phyloP scores from a whole-genome alignment of 2,329 filamentous ascomycete species.

The Cladophialophora yegresii region DNA sequence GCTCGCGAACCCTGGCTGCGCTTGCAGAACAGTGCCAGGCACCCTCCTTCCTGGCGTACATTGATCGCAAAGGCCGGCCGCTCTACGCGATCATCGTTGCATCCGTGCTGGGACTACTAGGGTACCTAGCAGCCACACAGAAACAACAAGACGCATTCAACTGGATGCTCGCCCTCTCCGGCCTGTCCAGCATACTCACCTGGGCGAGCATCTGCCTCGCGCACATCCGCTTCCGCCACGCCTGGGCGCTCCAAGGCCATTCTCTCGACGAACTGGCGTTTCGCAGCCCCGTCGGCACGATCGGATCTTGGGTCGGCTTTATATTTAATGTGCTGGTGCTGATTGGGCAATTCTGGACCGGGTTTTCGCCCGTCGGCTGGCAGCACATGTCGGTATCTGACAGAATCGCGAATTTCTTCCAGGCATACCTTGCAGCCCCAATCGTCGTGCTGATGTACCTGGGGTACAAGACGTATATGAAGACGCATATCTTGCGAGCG shows the following conservation, averaged over 20 bases:
- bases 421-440: slow-evolving; percentile 40
- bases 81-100: slow-evolving; percentile 47
- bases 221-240: slow-evolving; percentile 68
- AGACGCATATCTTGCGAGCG: slow-evolving; percentile 66
- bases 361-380: slow-evolving; percentile 37
- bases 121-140: slow-evolving; percentile 46
- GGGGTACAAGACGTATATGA: slow-evolving; percentile 72
- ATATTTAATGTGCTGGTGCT: slow-evolving; percentile 57
- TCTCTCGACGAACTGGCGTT: slow-evolving; percentile 67
- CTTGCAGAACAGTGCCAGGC: slow-evolving; percentile 52
- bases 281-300: slow-evolving; percentile 60
- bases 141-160: slow-evolving; percentile 59
- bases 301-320: slow-evolving; percentile 65
- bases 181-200: slow-evolving; percentile 64
- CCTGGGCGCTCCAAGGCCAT: slow-evolving; percentile 61
- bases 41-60: slow-evolving; percentile 48
- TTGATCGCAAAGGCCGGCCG: slow-evolving; percentile 51
- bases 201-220: slow-evolving; percentile 67
- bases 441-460: slow-evolving; percentile 58
- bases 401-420: slow-evolving; percentile 39
- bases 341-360: slow-evolving; percentile 52
- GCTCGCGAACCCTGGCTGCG: slow-evolving; percentile 59
- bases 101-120: slow-evolving; percentile 46
- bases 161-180: slow-evolving; percentile 66
- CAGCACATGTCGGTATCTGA: slow-evolving; percentile 27